A percentile compares a stretch with the other conserved stretches of the same genome.
phyloP scores from a whole-genome alignment of 169 alveolate species.

The Cryptosporidium tyzzeri region DNA sequence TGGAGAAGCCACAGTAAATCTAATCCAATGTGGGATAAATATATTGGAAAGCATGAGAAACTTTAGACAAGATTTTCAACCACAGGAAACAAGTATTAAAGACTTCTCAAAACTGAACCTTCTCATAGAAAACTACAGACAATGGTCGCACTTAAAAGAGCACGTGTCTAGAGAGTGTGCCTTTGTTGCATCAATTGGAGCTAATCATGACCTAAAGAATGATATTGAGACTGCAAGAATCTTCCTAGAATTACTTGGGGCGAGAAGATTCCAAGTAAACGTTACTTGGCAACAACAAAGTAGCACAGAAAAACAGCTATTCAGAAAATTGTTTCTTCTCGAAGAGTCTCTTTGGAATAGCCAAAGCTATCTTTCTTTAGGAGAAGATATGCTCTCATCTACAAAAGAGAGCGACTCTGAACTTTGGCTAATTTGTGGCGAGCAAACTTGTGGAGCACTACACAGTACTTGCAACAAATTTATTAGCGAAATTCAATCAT shows the following conservation, averaged over 20 bases:
- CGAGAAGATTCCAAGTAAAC: conserved; percentile 67
- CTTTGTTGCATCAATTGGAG: conserved; percentile 65
- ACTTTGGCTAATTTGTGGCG: conserved; percentile 56
- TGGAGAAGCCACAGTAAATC: conserved; percentile 56
- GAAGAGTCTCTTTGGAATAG: conserved; percentile 67
- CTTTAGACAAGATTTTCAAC: background rate
- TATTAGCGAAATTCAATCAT: conserved; percentile 22
- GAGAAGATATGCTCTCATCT: background rate
- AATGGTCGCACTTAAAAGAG: conserved; percentile 71
- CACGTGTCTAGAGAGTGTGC: conserved; percentile 75
- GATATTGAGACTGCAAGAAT: conserved; percentile 57
- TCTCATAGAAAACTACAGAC: conserved; percentile 53
- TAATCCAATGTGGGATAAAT: conserved; percentile 37
- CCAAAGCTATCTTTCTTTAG: background rate
- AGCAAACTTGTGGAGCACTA: conserved; percentile 57
- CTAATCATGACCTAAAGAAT: conserved; percentile 30
- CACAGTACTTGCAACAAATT: conserved; percentile 58
- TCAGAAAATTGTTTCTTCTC: conserved; percentile 31
- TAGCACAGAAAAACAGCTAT: conserved; percentile 34
- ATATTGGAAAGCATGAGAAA: conserved; percentile 19
- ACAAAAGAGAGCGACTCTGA: conserved; percentile 3
- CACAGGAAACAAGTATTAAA: background rate
- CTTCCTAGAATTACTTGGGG: conserved; percentile 56
- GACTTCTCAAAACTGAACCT: conserved; percentile 1
- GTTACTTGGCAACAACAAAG: conserved; percentile 42